Base-by-base conservation (phyloP, 2,329 filamentous ascomycete species). In the Aspergillus sergii region DNA sequence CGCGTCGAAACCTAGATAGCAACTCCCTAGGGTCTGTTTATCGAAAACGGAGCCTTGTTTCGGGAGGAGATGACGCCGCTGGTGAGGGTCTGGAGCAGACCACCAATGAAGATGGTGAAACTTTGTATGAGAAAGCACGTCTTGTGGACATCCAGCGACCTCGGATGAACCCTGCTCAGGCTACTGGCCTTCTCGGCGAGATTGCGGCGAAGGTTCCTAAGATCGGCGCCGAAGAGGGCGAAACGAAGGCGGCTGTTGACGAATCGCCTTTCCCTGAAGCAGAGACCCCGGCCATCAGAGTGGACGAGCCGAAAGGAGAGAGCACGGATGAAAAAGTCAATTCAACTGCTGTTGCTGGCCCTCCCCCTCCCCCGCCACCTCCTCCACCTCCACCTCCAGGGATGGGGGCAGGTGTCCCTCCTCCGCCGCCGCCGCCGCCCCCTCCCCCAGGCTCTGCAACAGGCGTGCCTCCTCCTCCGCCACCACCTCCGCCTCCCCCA, bases 201-300 rank as follows among this genome's bases (percentile, higher is more conserved):
- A 89, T 97, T 69, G 86, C 88, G 39, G 86, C 89, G 57, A 95
- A 91, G 79, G 86, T 94, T 72, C 90, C 84, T 53, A 92, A 90
- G 73, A 91, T 93, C 70, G 90, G 88, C 89, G 69, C 63, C 6
- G 71, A 72, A 57, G 68, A 72, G 46, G 64, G 45, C 16, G 67
- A 67, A 48, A 60, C 64, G 19, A 66, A 61, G 26, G 63, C 68
- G 26, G 57, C 50, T 55, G 23, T 89, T 93, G 32, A 92, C 90
- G 77, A 80, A 92, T 65, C 59, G 48, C 43, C 46, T 41, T 90
- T 93, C 67, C 88, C 89, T 12, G 84, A 89, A 60, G 45, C 28
- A 59, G 68, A 91, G 88, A 9, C 88, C 88, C 89, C 87, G 76
- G 86, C 87, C 70, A 76, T 80, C 64, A 85, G 74, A 71, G 74